These are phyloP conservation scores for Arthroderma sp. DNA, from an alignment of 2,329 filamentous ascomycete species.

Conservation along the genomic window DNA sequence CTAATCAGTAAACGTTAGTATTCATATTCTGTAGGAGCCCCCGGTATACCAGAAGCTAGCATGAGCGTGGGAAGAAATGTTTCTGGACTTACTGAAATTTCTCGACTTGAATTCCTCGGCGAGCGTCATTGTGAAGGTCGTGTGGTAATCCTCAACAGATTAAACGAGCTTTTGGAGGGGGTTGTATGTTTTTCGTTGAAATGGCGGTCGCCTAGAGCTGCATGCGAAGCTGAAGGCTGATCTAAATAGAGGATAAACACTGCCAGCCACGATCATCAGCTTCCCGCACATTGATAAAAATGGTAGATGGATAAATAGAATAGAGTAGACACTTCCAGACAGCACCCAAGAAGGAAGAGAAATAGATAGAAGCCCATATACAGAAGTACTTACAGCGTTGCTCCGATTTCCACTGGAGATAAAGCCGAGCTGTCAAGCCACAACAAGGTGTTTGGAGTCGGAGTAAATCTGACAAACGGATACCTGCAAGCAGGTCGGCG, in stretches of 20 bases:
- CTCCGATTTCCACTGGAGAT: not conserved
- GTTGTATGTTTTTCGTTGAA: not conserved
- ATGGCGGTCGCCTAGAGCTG: not conserved
- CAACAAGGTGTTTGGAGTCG: not conserved
- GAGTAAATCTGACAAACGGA: not conserved
- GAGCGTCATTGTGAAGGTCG: conserved; percentile 34
- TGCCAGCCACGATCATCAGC: not conserved
- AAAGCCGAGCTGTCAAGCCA: not conserved
- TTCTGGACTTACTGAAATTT: conserved; percentile 56
- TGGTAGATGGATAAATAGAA: not conserved
- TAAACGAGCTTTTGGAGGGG: not conserved
- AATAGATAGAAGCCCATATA: not conserved
- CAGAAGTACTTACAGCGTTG: not conserved
- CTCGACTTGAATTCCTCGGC: conserved; percentile 51
- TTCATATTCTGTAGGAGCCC: not conserved
- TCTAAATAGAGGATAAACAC: not conserved
- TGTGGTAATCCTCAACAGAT: not conserved
- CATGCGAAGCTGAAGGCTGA: not conserved
- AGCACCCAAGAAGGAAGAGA: not conserved
- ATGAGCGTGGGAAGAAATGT: no score
- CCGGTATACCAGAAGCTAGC: not conserved
- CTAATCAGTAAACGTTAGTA: conserved; percentile 27
- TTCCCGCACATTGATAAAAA: not conserved
- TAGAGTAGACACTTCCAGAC: not conserved
- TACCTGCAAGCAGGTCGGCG: not conserved